Percentiles rank a stretch among this genome's conserved stretches.
phyloP scores from a whole-genome alignment of 441 rosid genomes.

The Eruca vesicaria region DNA sequence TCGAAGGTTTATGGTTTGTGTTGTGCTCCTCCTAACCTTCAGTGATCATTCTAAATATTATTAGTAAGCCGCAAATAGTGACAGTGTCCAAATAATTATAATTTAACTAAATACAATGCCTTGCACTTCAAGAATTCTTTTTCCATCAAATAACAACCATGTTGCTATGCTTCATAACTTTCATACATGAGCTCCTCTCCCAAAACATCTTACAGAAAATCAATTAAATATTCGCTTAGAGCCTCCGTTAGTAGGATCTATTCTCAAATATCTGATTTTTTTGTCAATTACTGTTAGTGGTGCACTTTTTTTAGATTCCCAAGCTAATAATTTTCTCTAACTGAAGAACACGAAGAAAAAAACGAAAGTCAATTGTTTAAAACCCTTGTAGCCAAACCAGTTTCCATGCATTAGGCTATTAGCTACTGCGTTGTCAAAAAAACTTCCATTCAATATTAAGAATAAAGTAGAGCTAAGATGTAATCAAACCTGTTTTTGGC shows the following conservation, averaged over 20 bases:
- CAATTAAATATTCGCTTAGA: background rate
- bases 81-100: too few species aligned
- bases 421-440: background rate
- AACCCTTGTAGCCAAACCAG: background rate
- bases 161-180: background rate
- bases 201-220: too few species aligned
- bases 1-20: background rate
- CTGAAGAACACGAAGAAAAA: background rate
- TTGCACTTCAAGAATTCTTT: background rate
- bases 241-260: background rate
- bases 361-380: background rate
- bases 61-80: too few species aligned
- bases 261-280: background rate
- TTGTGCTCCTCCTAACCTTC: background rate
- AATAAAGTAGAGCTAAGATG: background rate
- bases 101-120: too few species aligned
- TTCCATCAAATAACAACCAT: background rate
- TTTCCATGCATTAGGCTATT: background rate
- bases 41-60: background rate
- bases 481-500: background rate
- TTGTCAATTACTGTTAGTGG: too few species aligned
- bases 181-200: background rate
- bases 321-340: background rate
- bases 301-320: background rate
- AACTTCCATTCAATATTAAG: background rate